phyloP scores from a whole-genome alignment of 1,139 yeast genomes.

The Scheffersomyces lignicola region DNA sequence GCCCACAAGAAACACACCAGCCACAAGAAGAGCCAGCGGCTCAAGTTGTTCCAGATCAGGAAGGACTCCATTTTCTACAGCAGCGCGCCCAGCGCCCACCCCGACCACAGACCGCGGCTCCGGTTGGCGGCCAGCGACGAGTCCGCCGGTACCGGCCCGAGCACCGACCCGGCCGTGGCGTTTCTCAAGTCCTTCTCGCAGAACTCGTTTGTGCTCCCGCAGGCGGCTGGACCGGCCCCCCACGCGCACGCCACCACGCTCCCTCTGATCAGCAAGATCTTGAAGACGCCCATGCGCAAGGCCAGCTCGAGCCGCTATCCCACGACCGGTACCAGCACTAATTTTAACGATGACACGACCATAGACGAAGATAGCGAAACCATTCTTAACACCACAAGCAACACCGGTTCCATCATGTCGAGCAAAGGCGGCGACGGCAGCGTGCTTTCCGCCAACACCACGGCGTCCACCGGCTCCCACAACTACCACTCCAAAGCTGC shows the following conservation, averaged over 20 bases:
- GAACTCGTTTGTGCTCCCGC: slow-evolving; percentile 8
- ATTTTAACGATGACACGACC: slow-evolving; percentile 30
- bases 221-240: slow-evolving; percentile 5
- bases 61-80: slow-evolving; percentile 29
- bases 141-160: too few relatives aligned
- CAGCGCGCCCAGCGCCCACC: too few relatives aligned
- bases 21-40: slow-evolving; percentile 16
- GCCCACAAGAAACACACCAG: slow-evolving; percentile 19
- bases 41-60: slow-evolving; percentile 36
- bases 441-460: neutral
- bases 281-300: slow-evolving; percentile 46
- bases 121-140: too few relatives aligned
- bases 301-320: slow-evolving; percentile 27
- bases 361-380: slow-evolving; percentile 36
- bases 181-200: slow-evolving; percentile 5
- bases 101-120: too few relatives aligned
- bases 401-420: slow-evolving; percentile 13
- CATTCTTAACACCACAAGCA: slow-evolving; percentile 17
- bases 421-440: neutral
- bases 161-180: slow-evolving; percentile 4
- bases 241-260: slow-evolving; percentile 13
- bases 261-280: slow-evolving; percentile 46
- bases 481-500: slow-evolving; percentile 9
- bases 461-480: neutral
- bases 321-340: neutral